Base-by-base conservation (phyloP, 352 stramenopile species). In the Globisporangium iwayamae region DNA sequence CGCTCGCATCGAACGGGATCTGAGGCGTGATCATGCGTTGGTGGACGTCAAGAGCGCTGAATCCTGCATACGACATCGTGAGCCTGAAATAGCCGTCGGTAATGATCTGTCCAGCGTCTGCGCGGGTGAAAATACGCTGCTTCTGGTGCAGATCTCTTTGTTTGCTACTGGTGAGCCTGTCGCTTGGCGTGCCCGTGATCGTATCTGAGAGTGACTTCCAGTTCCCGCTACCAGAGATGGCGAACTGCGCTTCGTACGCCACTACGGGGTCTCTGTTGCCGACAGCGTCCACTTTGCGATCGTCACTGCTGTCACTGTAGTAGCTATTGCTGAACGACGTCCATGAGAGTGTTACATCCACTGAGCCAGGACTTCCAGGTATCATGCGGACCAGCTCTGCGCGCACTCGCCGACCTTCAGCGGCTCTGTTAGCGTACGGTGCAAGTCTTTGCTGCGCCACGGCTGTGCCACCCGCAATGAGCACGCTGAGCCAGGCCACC, bases 1-100 rank as follows among this genome's bases (percentile, higher is more conserved):
- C 82, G 36, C 70, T 87, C 36, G 89, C 87, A 66, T 91, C 85
- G 61, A 93, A 92, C 46, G 81, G 55, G 56, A 97, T 94, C 18
- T 64, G 68, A 14, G 75, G 70, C 30, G 84, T 90, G 36, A 88
- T 60, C 0, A 65, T 70, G 51, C 55, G 71, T 51, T 81, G 71
- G n/a, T 78, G 73, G 32, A 74, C 61, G 52, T 83, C 65, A 5
- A 83, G 67, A 3, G 45, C 34, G 58, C 70, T 83, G 39, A 67
- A 57, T 18, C 79, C 68, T 9, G 76, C 77, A 48, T 79, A 73
- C 0, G 73, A 77, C 0, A 91, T 34, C 0, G 69, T 63, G 4
- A 93, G 58, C 8, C 72, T 74, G 60, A 93, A 93, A 28, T 78
- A 81, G 1, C 83, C 83, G 54, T 81, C 68, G 16, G 28, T 56